These are phyloP conservation scores for Neonectria faginata DNA, from an alignment of 2,329 filamentous ascomycete species.

Conservation along the genomic window DNA sequence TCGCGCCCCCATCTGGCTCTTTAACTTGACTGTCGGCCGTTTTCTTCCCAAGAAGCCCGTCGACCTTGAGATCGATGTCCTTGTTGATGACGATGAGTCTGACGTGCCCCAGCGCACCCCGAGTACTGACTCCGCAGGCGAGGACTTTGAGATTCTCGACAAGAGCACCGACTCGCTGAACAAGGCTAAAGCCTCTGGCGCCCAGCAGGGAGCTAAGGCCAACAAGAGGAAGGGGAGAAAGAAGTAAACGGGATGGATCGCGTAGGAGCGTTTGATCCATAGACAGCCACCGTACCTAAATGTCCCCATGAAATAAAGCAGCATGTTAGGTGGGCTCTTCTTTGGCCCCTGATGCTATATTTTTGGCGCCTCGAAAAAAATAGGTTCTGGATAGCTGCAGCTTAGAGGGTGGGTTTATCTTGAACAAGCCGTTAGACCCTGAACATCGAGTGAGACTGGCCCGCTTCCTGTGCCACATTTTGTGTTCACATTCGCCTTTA, in stretches of 20 bases:
- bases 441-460: neutral
- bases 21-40: constrained; percentile 66
- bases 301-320: constrained; percentile 5
- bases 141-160: constrained; percentile 73
- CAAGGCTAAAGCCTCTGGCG: constrained; percentile 63
- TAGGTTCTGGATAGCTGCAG: neutral
- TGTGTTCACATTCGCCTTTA: neutral
- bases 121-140: constrained; percentile 68
- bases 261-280: neutral
- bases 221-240: constrained; percentile 68
- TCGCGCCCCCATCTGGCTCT: constrained; percentile 81
- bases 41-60: constrained; percentile 57
- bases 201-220: constrained; percentile 58
- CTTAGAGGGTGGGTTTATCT: neutral
- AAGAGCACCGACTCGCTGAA: constrained; percentile 68
- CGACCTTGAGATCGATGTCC: constrained; percentile 52
- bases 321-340: constrained; percentile 3
- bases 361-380: neutral
- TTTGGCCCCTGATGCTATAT: neutral
- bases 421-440: neutral
- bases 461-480: neutral
- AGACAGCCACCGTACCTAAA: constrained; percentile 8
- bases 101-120: constrained; percentile 64
- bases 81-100: constrained; percentile 58
- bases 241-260: constrained; percentile 53